Base-by-base conservation (phyloP, 2,329 filamentous ascomycete species). In the Botrytis fragariae region DNA sequence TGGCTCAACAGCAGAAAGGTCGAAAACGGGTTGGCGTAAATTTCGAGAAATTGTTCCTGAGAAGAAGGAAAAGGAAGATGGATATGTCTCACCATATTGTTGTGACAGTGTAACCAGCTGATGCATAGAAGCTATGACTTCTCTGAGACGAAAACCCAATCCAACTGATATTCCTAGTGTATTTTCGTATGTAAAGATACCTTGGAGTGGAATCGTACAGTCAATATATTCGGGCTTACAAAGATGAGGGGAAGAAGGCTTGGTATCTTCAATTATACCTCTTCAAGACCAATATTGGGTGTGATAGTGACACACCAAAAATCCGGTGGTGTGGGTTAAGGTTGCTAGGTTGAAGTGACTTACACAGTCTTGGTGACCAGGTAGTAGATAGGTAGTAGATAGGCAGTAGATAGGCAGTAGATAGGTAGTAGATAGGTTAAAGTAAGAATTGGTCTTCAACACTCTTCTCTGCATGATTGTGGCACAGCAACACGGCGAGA, bases 161-260 rank as follows among this genome's bases (percentile, higher is more conserved):
- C 37, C 61, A 63, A 44, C 42, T n/a, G 37, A 63, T 42, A 29
- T 48, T 14, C 62, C 57, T 25, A 37, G 57, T 37, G 37, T 9
- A 32, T 45, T 22, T 65, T 25, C 29, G 25, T 29, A 10, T 62
- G n/a, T 42, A 14, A 25, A 62, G 59, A 62, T 20, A 61, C 25
- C 32, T 25, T 25, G 22, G 3, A 42, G 60, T 42, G 35, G 18
- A 60, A 22, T 22, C 18, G 29, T 35, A 22, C 35, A 60, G 18
- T 25, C 51, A 35, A 22, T 25, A 35, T 22, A n/a, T 35, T 71
- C 65, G 61, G 70, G 29, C 61, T 45, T 48, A 72, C 39, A 37
- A 67, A 72, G 39, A 67, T 59, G 48, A 67, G 61, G 70, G 70
- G 70, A 48, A 62, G 37, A 61, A 60, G 64, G 45, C 64, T 68